Evolutionary conservation across 495 filamentous ascomycete genomes (phyloP), one percentile per base, ranked within the genome.

Genomic region (Daldinia grandis): DNA sequence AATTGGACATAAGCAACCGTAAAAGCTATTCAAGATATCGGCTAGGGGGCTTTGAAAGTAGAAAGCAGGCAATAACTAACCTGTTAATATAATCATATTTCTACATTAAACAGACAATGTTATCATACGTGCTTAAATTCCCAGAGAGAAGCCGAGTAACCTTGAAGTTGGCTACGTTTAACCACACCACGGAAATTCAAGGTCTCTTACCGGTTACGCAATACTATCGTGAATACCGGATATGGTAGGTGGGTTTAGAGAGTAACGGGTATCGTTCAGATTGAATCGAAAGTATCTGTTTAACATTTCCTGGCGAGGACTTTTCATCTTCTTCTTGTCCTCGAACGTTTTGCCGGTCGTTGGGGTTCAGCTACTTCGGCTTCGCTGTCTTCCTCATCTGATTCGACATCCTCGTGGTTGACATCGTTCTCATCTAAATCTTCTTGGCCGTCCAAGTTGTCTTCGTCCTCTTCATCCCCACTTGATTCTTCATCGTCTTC

Each of bases 351-450:
- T 10, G 68, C 65, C 33, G 78, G 78, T 19, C 76, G 74, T 64
- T 76, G 74, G 50, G 72, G 58, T 49, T 61, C 71, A 15, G 62
- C 69, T 9, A 68, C 78, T 51, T 80, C 81, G 38, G 72, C 78
- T 64, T 83, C 81, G 50, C 77, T 82, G 62, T 80, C 81, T 21
- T 81, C 81, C 24, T 81, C 81, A 5, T 83, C 82, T 1, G 74
- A 81, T 30, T 79, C 72, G 2, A 79, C 74, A 64, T 83, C 81
- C 19, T 83, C 80, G 57, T 80, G 79, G 50, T 83, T 78, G 4
- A 83, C 81, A 25, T 83, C 81, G 25, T 81, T 80, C 30, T 84
- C 83, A 17, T 83, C 83, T 0, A 79, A 66, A 1, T 78, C 76
- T 35, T 82, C 81, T 4, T 75, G 74, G 44, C 74, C 81, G 10